Evolutionary conservation across 192 early-diverging fungal species (phyloP).

Genomic region (Martensiomyces pterosporus): DNA sequence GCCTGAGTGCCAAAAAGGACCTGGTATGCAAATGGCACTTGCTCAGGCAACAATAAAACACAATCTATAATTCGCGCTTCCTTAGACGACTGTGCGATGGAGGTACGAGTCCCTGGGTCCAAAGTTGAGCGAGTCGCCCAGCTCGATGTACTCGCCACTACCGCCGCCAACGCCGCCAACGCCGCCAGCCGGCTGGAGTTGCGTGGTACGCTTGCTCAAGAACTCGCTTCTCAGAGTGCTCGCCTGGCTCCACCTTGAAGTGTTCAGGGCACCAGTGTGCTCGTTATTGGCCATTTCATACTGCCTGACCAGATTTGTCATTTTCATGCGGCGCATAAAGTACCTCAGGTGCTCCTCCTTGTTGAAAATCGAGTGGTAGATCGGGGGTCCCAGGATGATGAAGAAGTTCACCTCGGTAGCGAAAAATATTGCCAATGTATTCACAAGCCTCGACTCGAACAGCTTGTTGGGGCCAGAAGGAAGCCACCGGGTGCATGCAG

Average conservation of each 20-base stretch:
- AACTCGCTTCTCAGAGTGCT: no score
- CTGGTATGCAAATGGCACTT: no score
- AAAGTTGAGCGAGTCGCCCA: no score
- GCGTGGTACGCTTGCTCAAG: no score
- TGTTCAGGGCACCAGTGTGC: background rate
- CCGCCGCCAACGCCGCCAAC: background rate
- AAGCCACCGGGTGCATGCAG: background rate
- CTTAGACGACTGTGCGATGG: no score
- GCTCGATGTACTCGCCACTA: background rate
- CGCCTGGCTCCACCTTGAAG: no score
- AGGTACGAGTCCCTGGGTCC: no score
- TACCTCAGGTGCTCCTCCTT: background rate
- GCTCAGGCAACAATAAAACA: no score
- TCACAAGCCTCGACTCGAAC: background rate
- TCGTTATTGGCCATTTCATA: background rate
- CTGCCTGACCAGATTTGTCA: background rate
- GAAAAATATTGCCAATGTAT: background rate
- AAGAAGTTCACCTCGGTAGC: background rate
- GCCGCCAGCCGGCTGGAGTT: background rate
- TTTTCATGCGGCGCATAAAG: background rate
- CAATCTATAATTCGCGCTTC: no score
- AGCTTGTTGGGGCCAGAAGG: background rate
- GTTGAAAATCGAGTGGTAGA: background rate
- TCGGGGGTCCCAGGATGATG: background rate
- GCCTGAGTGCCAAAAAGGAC: no score